These are phyloP conservation scores for Metrosideros polymorpha DNA, from an alignment of 441 rosid genomes.

Conservation along the genomic window DNA sequence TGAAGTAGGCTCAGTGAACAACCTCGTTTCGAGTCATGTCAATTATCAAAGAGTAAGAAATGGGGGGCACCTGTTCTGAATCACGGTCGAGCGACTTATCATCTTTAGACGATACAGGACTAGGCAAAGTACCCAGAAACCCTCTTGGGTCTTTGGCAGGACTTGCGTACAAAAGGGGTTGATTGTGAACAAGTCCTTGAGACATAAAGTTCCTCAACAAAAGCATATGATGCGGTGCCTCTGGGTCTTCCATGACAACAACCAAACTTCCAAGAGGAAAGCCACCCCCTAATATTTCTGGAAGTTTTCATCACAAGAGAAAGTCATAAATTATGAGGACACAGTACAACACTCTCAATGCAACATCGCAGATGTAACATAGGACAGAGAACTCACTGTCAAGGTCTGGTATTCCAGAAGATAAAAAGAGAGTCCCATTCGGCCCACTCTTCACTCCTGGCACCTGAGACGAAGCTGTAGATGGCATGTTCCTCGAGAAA, in stretches of 20 bases:
- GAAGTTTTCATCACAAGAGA: background rate
- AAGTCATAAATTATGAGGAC: background rate
- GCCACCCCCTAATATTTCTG: slow-evolving; percentile 84
- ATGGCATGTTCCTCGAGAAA: slow-evolving; percentile 61
- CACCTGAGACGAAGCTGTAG: slow-evolving; percentile 25
- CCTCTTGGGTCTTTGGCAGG: slow-evolving; percentile 76
- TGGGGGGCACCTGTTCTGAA: slow-evolving; percentile 40
- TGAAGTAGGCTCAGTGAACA: background rate
- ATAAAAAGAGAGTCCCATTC: slow-evolving; percentile 57
- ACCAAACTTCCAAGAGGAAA: slow-evolving; percentile 76
- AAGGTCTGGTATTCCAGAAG: slow-evolving; percentile 81
- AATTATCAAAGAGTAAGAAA: background rate
- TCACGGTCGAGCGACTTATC: slow-evolving; percentile 36
- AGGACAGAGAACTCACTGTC: slow-evolving; percentile 43
- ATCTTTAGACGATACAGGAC: slow-evolving; percentile 50
- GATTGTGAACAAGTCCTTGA: slow-evolving; percentile 85
- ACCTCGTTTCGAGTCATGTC: background rate
- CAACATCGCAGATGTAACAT: background rate
- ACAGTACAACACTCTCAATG: background rate
- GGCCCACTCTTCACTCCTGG: slow-evolving; percentile 86
- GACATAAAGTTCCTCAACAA: slow-evolving; percentile 87
- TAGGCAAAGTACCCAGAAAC: slow-evolving; percentile 84
- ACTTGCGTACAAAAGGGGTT: slow-evolving; percentile 76
- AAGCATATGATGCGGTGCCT: slow-evolving; percentile 96
- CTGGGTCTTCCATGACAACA: slow-evolving; percentile 96